Evolutionary conservation across 2,329 filamentous ascomycete species (phyloP), one percentile per base, ranked within the genome.

Genomic region (Xylariaceae sp.): DNA sequence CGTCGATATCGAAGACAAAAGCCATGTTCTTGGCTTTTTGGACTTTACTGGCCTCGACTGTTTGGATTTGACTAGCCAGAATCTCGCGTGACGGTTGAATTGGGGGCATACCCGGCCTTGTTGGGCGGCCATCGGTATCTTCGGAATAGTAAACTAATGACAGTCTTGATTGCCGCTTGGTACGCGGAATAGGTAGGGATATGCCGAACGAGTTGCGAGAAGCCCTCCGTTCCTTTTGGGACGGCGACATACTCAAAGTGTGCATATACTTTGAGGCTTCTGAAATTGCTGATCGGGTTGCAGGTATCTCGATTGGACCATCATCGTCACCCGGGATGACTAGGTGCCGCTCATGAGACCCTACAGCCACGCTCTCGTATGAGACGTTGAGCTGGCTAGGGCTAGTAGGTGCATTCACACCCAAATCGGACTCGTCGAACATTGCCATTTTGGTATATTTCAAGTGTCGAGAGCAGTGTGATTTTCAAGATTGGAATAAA

Each of bases 1-100:
- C 89, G 67, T 92, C 90, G 58, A 89, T 88, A 74, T 92, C 90
- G 63, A 92, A 93, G 67, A 87, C 89, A 64, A 92, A 92, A 6
- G 87, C 87, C 87, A 92, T 91, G 77, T 91, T 87, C 81, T 91
- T 91, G 56, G 87, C 88, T 56, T 82, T 82, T 26, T 76, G 76
- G 14, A 89, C 88, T 77, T 89, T 90, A 65, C 87, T 82, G 54
- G 81, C 74, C 65, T 83, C 80, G 63, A 91, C 78, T 62, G 87
- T 84, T 75, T 92, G 89, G 17, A 90, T 79, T 74, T 90, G 88
- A 3, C 86, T 84, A 33, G 86, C 87, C 60, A 91, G 77, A 59
- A 91, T 85, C 46, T 90, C 87, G 28, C 87, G 84, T 3, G 86
- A 83, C 43, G 85, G 79, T 73, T 85, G 83, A 56, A 85, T 79